phyloP scores from a whole-genome alignment of 352 stramenopile genomes.

The Thraustochytrium sp. region DNA sequence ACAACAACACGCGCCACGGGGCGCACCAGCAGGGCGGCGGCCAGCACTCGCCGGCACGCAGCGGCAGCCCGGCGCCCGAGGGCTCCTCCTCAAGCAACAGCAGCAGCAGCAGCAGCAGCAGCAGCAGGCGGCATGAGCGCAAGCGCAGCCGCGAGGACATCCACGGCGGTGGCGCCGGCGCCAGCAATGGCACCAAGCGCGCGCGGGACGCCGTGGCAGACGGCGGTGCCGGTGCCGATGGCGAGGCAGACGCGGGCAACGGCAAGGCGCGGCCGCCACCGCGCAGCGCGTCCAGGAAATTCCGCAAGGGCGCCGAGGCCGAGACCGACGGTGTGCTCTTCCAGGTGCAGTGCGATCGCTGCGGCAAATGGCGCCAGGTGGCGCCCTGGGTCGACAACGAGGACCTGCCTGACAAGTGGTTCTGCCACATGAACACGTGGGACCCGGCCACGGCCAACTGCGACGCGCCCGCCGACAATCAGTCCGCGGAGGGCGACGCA shows the following conservation, averaged over 20 bases:
- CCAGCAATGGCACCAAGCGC: background rate
- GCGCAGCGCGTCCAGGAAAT: background rate
- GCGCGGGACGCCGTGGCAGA: background rate
- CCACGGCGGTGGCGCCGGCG: background rate
- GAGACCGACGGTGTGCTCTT: conserved; percentile 37
- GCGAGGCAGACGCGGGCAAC: background rate
- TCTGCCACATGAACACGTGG: conserved; percentile 76
- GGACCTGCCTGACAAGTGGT: conserved; percentile 55
- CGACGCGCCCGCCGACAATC: conserved; percentile 63
- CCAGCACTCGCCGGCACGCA: conserved; percentile 24
- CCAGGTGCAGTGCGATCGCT: conserved; percentile 7
- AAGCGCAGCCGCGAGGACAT: background rate
- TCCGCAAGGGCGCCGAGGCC: background rate
- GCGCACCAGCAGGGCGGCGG: background rate
- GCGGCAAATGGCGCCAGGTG: conserved; percentile 43
- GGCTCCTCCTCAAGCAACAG: background rate
- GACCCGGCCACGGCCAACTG: conserved; percentile 67
- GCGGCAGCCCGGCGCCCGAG: background rate
- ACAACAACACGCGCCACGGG: background rate
- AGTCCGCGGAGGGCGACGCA: background rate
- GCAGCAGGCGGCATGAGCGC: no score
- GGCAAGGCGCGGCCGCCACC: background rate
- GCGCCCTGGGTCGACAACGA: background rate
- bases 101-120: no score
- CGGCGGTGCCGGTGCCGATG: background rate